Percentiles rank a stretch among this genome's conserved stretches.
phyloP scores from a whole-genome alignment of 495 filamentous ascomycete species.

The Chaetomium fimeti region DNA sequence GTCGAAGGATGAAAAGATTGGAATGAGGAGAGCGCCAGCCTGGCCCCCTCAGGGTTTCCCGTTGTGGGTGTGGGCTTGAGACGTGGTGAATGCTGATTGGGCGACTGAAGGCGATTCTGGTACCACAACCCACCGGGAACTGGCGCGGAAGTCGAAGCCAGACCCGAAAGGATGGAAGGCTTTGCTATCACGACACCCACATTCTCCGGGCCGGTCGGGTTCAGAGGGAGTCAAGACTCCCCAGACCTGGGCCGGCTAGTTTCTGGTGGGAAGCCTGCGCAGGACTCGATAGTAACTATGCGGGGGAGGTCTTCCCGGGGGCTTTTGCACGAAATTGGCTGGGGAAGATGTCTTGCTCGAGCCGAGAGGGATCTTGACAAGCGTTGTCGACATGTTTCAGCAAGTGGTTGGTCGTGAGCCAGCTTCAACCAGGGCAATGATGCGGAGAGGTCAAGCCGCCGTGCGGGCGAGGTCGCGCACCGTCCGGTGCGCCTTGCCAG shows the following conservation, averaged over 20 bases:
- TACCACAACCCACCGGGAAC: conserved; percentile 37
- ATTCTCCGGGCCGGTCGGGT: not conserved
- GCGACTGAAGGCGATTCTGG: conserved; percentile 29
- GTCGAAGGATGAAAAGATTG: conserved; percentile 10
- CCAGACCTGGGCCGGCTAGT: not conserved
- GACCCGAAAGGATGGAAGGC: conserved; percentile 36
- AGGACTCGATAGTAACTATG: too few relatives aligned
- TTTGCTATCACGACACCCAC: conserved; percentile 33
- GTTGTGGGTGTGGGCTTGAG: conserved; percentile 40
- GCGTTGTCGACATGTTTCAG: not conserved
- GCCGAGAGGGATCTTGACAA: not conserved
- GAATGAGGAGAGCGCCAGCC: conserved; percentile 30
- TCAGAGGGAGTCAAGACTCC: not conserved
- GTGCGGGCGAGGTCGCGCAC: conserved; percentile 12
- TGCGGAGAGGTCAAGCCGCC: conserved; percentile 4
- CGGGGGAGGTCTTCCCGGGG: not conserved
- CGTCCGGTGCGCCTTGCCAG: conserved; percentile 16
- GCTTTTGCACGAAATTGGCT: not conserved
- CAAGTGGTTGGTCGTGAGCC: not conserved
- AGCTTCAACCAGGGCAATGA: not conserved
- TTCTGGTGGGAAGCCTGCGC: not conserved
- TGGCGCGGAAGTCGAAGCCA: conserved; percentile 42
- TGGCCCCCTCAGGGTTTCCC: conserved; percentile 25
- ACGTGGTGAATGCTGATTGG: conserved; percentile 45
- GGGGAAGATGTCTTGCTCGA: not conserved